Conservation (phyloP, 1,284 basidiomycete genomes). For the Sporisorium graminicola region DNA sequence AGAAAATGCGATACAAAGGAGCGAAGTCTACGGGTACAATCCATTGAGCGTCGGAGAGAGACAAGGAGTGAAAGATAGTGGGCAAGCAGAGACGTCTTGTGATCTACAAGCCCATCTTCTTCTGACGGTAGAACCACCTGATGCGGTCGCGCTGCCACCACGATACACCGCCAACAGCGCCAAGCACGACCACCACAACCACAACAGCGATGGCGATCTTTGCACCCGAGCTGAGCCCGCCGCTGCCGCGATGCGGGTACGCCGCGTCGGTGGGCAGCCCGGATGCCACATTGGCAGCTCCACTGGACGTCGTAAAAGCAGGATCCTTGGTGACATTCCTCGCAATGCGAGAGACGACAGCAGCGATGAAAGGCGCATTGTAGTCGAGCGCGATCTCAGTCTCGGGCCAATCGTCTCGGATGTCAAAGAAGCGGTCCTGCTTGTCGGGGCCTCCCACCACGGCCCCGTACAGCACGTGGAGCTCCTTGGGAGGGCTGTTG, state of each 20-base stretch:
- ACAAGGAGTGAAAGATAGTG: not conserved
- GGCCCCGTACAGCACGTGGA: slow-evolving; percentile 85
- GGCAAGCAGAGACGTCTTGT: no score
- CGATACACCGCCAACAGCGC: slow-evolving; percentile 73
- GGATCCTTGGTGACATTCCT: slow-evolving; percentile 80
- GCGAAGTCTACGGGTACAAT: not conserved
- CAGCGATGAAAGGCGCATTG: slow-evolving; percentile 84
- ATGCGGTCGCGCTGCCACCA: slow-evolving; percentile 71
- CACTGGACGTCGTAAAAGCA: slow-evolving; percentile 75
- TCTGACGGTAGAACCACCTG: slow-evolving; percentile 47
- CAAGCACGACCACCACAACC: slow-evolving; percentile 76
- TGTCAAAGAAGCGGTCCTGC: slow-evolving; percentile 82
- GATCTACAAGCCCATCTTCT: slow-evolving; percentile 41
- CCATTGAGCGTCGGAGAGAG: not conserved
- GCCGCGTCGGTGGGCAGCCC: slow-evolving; percentile 40
- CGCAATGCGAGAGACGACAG: slow-evolving; percentile 80
- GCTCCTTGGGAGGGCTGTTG: slow-evolving; percentile 77
- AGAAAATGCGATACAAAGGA: not conserved
- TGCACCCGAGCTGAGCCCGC: slow-evolving; percentile 72
- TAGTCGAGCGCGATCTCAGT: slow-evolving; percentile 79
- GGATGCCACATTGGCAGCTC: slow-evolving; percentile 33
- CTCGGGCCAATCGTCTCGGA: slow-evolving; percentile 84
- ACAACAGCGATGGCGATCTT: slow-evolving; percentile 76
- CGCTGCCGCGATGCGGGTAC: slow-evolving; percentile 18
- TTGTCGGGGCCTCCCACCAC: slow-evolving; percentile 87